Conservation (phyloP, 2,329 filamentous ascomycete species). For the Triangularia verruculosa region DNA sequence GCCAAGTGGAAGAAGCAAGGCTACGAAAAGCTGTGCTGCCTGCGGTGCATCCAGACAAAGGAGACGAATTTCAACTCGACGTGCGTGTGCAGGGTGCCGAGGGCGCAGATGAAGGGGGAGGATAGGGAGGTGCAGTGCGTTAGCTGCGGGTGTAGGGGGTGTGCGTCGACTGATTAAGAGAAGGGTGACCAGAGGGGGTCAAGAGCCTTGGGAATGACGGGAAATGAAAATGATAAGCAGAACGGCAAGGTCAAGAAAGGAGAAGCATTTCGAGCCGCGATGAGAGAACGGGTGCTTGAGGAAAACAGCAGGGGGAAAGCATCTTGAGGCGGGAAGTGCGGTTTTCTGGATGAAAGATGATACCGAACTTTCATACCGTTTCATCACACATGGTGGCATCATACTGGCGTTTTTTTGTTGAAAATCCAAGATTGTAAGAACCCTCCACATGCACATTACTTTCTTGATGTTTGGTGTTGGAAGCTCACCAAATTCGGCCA, state of each 20-base stretch:
- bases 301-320: too few species aligned
- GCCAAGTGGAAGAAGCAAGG: conserved; percentile 99
- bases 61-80: conserved; percentile 99
- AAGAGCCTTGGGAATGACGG: neutral
- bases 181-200: conserved; percentile 18
- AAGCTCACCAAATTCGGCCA: neutral
- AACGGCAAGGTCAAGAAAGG: neutral
- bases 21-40: conserved; percentile 96
- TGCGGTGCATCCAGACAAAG: conserved; percentile 97
- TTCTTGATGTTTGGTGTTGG: conserved; percentile 14
- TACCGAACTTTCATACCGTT: conserved; percentile 3
- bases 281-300: too few species aligned
- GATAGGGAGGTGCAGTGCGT: conserved; percentile 90
- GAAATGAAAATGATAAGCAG: neutral
- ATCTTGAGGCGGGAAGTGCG: neutral
- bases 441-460: neutral
- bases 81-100: conserved; percentile 93
- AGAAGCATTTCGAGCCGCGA: too few species aligned
- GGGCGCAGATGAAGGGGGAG: conserved; percentile 77
- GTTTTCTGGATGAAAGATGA: neutral
- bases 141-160: conserved; percentile 90
- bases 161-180: conserved; percentile 74
- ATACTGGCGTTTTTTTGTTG: neutral
- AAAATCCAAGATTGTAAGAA: conserved; percentile 16
- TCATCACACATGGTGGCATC: neutral